These are phyloP conservation scores for Mortierella sp. DNA, from an alignment of 371 early-diverging fungal genomes.

Conservation along the genomic window DNA sequence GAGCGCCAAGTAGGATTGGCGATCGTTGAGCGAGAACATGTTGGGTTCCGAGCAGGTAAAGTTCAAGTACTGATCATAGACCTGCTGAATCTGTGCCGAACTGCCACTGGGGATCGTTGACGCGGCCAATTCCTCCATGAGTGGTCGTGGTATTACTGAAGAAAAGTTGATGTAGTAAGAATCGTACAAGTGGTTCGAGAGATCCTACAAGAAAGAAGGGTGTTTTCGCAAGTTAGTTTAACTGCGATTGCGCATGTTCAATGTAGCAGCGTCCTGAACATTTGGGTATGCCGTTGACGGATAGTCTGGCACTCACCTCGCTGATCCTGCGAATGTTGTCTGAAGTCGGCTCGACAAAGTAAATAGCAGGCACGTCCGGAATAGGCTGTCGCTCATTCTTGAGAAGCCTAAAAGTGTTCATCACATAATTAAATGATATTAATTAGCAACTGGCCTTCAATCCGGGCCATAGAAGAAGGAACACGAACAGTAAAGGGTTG, in stretches of 20 bases:
- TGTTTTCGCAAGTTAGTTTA: background rate
- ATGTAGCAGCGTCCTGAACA: background rate
- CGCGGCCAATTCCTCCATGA: slow-evolving; percentile 96
- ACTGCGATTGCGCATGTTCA: background rate
- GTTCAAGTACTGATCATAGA: slow-evolving; percentile 98
- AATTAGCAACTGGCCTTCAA: background rate
- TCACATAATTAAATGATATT: background rate
- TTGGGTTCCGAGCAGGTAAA: slow-evolving; percentile 94
- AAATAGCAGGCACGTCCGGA: slow-evolving; percentile 97
- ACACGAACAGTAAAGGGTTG: background rate
- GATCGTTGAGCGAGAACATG: slow-evolving; percentile 95
- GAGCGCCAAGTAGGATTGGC: slow-evolving; percentile 82
- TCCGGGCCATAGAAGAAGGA: too few species aligned
- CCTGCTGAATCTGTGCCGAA: slow-evolving; percentile 84
- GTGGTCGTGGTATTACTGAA: slow-evolving; percentile 86
- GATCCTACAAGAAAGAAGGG: slow-evolving; percentile 72
- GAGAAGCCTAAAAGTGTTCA: slow-evolving; percentile 67
- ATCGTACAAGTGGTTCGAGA: slow-evolving; percentile 92
- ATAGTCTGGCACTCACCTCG: slow-evolving; percentile 66
- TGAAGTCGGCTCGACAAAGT: slow-evolving; percentile 94
- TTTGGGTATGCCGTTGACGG: background rate
- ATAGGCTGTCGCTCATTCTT: slow-evolving; percentile 88
- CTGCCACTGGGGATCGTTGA: slow-evolving; percentile 79
- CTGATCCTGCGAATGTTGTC: slow-evolving; percentile 86
- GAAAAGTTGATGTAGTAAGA: slow-evolving; percentile 97